phyloP scores from a whole-genome alignment of 495 filamentous ascomycete species.

The Neurospora sp. region DNA sequence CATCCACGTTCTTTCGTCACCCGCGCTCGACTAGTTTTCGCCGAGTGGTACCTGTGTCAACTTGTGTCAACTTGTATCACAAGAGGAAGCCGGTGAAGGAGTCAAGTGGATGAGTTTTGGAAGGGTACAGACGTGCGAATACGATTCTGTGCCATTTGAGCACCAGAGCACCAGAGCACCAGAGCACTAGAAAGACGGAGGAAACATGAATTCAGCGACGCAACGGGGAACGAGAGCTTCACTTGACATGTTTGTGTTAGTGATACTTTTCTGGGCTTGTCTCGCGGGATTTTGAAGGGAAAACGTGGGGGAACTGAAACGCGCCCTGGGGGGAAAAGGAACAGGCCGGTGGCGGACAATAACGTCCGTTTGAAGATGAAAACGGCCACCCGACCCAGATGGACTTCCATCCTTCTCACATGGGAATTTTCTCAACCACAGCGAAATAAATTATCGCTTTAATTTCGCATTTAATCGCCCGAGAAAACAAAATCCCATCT shows the following conservation, averaged over 20 bases:
- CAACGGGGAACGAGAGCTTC: not conserved
- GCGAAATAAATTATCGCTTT: too few species aligned
- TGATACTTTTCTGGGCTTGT: not conserved
- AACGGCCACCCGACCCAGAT: too few species aligned
- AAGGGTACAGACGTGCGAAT: not conserved
- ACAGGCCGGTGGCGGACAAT: not conserved
- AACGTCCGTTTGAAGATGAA: too few species aligned
- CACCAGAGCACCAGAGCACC: too few species aligned
- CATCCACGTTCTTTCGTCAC: not conserved
- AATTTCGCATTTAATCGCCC: too few species aligned
- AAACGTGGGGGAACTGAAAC: not conserved
- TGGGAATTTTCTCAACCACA: too few species aligned
- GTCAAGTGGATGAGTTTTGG: not conserved
- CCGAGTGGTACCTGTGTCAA: not conserved
- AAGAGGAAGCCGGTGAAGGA: not conserved
- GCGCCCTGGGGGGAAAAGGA: not conserved
- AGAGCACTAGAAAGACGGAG: not conserved
- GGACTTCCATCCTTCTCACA: too few species aligned
- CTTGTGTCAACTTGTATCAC: not conserved
- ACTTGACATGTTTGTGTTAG: not conserved
- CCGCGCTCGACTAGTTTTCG: not conserved
- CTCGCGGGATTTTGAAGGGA: not conserved
- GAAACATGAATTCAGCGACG: not conserved
- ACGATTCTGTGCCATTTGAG: not conserved
- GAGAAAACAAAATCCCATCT: too few species aligned